A percentile compares a stretch with the other conserved stretches of the same genome.
Conservation (phyloP, 208 protist species). For the Vickermania ingenoplastis region DNA sequence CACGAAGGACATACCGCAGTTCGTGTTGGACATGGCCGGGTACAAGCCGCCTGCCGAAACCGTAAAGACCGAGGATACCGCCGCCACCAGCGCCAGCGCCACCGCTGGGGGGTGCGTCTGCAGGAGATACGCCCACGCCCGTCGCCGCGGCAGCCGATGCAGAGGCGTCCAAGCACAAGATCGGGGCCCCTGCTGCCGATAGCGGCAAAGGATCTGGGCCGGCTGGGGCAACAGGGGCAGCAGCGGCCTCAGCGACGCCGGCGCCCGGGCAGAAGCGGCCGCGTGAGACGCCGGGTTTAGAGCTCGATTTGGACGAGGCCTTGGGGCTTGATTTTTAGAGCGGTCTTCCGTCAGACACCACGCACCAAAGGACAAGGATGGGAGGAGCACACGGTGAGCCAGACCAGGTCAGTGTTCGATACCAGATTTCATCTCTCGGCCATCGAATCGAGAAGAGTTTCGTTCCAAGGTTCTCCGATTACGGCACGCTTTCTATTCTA, state of each 20-base stretch:
- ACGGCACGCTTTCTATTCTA: too few species aligned
- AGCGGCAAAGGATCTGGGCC: background rate
- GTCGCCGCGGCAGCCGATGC: background rate
- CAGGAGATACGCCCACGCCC: background rate
- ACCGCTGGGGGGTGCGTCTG: background rate
- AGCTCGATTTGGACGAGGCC: background rate
- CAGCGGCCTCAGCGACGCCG: background rate
- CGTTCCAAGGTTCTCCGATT: too few species aligned
- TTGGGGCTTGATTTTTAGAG: background rate
- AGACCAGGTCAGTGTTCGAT: too few species aligned
- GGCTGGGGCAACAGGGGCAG: background rate
- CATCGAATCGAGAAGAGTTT: too few species aligned
- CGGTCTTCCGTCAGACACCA: too few species aligned
- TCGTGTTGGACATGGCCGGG: constrained; percentile 59
- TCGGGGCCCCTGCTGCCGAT: background rate
- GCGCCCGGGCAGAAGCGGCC: background rate
- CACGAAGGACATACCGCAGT: constrained; percentile 53
- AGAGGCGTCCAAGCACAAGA: background rate
- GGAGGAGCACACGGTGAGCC: too few species aligned
- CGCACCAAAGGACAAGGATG: too few species aligned
- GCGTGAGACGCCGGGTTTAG: background rate
- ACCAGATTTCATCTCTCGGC: too few species aligned
- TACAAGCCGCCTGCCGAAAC: constrained; percentile 24
- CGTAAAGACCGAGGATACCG: background rate
- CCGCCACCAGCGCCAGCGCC: background rate